Percentiles rank a stretch among this genome's conserved stretches.
Conservation (phyloP, 805 yeast genomes). For the Pichia sporocuriosa region DNA sequence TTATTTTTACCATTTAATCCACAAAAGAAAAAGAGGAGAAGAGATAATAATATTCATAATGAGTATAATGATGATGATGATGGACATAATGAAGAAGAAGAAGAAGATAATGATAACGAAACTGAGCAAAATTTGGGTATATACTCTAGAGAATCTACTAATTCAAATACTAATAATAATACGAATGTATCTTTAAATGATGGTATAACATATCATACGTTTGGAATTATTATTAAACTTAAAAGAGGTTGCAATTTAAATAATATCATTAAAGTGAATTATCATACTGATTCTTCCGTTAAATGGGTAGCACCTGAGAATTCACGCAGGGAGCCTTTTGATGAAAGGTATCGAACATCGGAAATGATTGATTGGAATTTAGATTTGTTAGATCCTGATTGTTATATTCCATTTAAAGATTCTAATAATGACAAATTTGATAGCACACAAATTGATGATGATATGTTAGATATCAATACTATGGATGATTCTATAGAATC, state of each 20-base stretch:
- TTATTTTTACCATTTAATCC: conserved; percentile 31
- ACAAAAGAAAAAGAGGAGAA: conserved; percentile 19
- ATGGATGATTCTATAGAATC: conserved; percentile 8
- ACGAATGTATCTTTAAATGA: conserved; percentile 10
- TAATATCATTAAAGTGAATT: conserved; percentile 34
- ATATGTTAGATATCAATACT: conserved; percentile 7
- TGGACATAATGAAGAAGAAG: conserved; percentile 6
- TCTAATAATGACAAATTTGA: background rate
- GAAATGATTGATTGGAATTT: conserved; percentile 38
- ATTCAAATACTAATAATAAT: background rate
- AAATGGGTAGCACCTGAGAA: conserved; percentile 42
- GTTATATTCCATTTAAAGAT: conserved; percentile 29
- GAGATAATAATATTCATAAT: conserved; percentile 12
- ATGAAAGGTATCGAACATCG: conserved; percentile 37
- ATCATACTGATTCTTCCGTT: conserved; percentile 37
- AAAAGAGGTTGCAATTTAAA: conserved; percentile 34
- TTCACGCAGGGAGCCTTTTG: conserved; percentile 35
- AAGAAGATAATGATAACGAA: conserved; percentile 19
- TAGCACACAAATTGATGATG: conserved; percentile 4
- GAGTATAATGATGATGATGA: conserved; percentile 17
- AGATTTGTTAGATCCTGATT: conserved; percentile 33
- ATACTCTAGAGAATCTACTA: conserved; percentile 1
- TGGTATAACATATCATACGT: conserved; percentile 38
- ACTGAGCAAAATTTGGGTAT: conserved; percentile 8
- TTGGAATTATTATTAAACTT: conserved; percentile 44